Evolutionary conservation across 1,139 yeast genomes (phyloP).

Genomic region (Blastobotrys ciferrii): DNA sequence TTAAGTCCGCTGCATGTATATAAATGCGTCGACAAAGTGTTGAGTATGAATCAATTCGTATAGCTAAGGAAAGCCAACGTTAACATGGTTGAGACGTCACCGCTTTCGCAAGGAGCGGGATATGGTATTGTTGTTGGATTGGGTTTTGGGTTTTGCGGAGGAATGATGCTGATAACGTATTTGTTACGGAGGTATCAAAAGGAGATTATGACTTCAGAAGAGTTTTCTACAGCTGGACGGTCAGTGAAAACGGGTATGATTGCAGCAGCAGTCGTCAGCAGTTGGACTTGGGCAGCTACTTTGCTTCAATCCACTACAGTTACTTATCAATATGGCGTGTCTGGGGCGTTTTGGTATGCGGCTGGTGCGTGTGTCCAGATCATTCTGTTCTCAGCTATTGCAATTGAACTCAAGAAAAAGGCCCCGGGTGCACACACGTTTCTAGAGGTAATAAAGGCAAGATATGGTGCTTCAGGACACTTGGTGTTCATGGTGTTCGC

Average conservation of each 20-base stretch:
- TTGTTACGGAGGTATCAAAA: constrained; percentile 48
- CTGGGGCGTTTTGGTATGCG: constrained; percentile 74
- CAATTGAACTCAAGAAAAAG: constrained; percentile 57
- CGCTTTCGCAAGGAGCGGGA: constrained; percentile 74
- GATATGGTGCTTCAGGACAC: constrained; percentile 74
- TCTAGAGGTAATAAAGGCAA: constrained; percentile 61
- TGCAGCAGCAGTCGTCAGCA: constrained; percentile 82
- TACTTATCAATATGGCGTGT: constrained; percentile 72
- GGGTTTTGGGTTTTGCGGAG: constrained; percentile 61
- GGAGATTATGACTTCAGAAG: constrained; percentile 57
- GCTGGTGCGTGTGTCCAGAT: constrained; percentile 77
- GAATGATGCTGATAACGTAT: constrained; percentile 53
- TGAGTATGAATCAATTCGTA: background rate
- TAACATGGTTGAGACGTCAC: constrained; percentile 1
- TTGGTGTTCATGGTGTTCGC: constrained; percentile 72
- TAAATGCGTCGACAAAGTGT: no score
- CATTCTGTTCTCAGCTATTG: constrained; percentile 67
- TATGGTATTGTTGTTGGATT: constrained; percentile 87
- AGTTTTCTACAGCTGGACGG: constrained; percentile 60
- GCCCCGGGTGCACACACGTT: constrained; percentile 60
- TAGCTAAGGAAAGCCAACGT: background rate
- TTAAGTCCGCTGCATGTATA: no score
- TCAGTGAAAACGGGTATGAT: constrained; percentile 77
- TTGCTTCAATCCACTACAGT: constrained; percentile 73
- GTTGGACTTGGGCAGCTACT: constrained; percentile 96